These are phyloP conservation scores for Vigna nakashimae DNA, from an alignment of 306 rosid species.

Conservation along the genomic window DNA sequence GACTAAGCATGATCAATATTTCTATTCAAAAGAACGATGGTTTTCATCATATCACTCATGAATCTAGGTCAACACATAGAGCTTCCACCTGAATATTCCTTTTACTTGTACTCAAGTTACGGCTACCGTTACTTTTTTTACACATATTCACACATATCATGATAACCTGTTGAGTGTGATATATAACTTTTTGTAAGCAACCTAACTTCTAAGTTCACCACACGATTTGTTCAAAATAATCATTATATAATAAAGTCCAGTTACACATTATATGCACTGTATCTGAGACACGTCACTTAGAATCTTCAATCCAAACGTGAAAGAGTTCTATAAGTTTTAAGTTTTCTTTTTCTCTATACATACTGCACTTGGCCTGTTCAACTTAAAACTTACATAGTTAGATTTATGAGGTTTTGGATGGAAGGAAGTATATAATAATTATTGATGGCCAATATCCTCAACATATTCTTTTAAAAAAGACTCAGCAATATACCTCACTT, in stretches of 20 bases:
- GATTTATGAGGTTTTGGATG: too few relatives aligned
- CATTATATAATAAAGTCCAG: neutral
- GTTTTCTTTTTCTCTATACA: neutral
- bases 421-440: too few relatives aligned
- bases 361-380: neutral
- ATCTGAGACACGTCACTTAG: neutral
- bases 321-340: neutral
- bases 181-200: neutral
- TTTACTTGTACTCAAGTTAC: conserved; percentile 1
- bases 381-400: too few relatives aligned
- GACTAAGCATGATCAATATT: conserved; percentile 31
- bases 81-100: conserved; percentile 27
- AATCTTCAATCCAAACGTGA: neutral
- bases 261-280: neutral
- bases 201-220: neutral
- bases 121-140: neutral
- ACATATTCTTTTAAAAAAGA: too few relatives aligned
- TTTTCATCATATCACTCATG: conserved; percentile 20
- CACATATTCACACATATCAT: neutral
- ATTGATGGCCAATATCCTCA: too few relatives aligned
- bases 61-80: conserved; percentile 30
- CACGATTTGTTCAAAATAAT: neutral
- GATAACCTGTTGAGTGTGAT: neutral
- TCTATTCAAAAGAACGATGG: conserved; percentile 15
- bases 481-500: too few relatives aligned